phyloP scores from a whole-genome alignment of 495 filamentous ascomycete species.

The Glonium stellatum region DNA sequence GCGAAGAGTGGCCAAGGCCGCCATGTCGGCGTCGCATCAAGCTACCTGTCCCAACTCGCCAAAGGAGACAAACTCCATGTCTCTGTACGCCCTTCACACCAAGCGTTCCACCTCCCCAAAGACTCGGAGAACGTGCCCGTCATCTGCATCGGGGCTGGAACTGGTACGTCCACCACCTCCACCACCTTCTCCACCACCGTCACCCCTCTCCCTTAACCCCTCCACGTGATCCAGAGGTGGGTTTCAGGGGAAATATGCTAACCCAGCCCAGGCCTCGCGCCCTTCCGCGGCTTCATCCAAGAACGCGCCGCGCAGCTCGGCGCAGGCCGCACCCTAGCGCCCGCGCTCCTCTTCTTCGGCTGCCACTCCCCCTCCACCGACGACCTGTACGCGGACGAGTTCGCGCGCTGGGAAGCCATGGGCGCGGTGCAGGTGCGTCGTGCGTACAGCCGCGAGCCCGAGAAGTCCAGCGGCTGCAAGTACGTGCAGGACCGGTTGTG shows the following conservation, averaged over 20 bases:
- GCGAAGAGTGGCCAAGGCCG: constrained; percentile 40
- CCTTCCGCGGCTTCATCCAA: constrained; percentile 35
- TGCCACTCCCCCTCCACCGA: constrained; percentile 23
- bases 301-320: constrained; percentile 29
- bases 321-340: constrained; percentile 23
- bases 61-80: constrained; percentile 57
- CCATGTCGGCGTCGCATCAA: constrained; percentile 29
- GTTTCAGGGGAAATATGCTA: too few species aligned
- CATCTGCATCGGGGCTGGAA: constrained; percentile 34
- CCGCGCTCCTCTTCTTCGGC: constrained; percentile 34
- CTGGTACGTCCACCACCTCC: constrained; percentile 18
- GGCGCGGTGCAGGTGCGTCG: constrained; percentile 29
- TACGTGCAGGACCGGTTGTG: constrained; percentile 32
- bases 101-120: constrained; percentile 54
- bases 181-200: constrained; percentile 11
- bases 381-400: constrained; percentile 23
- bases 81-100: constrained; percentile 48
- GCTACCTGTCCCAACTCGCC: constrained; percentile 39
- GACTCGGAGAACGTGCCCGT: constrained; percentile 52
- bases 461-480: constrained; percentile 22
- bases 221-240: background rate
- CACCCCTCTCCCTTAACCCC: background rate
- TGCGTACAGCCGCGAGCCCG: constrained; percentile 25
- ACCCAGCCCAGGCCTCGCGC: constrained; percentile 23
- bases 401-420: constrained; percentile 24